A percentile compares a stretch with the other conserved stretches of the same genome.
phyloP scores from a whole-genome alignment of 495 filamentous ascomycete genomes.

The Hyaloscypha variabilis region DNA sequence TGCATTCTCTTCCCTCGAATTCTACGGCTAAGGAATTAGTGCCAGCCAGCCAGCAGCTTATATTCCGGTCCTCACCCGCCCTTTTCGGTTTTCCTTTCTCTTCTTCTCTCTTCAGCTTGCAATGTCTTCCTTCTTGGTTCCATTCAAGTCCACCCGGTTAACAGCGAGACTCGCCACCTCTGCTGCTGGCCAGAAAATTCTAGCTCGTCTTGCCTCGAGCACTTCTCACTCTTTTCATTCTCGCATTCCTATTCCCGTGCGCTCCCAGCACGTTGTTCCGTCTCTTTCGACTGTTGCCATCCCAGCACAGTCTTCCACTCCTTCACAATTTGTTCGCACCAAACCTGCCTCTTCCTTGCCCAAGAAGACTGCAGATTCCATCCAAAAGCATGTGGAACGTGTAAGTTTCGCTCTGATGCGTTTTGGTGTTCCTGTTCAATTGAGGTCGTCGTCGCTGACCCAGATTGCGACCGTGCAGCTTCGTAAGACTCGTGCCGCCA shows the following conservation, averaged over 20 bases:
- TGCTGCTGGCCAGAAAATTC: background rate
- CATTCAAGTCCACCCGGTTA: background rate
- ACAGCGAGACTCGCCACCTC: background rate
- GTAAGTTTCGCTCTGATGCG: background rate
- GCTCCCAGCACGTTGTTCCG: background rate
- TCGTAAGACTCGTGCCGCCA: slow-evolving; percentile 5
- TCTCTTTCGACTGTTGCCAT: background rate
- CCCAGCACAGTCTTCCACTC: background rate
- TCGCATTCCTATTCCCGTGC: background rate
- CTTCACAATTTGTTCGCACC: background rate
- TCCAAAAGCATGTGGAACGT: background rate
- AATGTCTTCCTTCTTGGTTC: background rate
- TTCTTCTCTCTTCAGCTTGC: background rate
- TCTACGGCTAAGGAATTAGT: background rate
- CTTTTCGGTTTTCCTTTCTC: background rate
- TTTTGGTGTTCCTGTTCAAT: background rate
- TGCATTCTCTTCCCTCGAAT: background rate
- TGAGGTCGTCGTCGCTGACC: background rate
- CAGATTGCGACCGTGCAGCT: background rate
- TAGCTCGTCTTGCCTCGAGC: background rate
- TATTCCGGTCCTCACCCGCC: background rate
- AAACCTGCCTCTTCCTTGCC: background rate
- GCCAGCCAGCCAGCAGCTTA: background rate
- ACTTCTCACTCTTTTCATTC: background rate
- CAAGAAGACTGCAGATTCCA: background rate